Evolutionary conservation across 257 asterid genomes (phyloP).

Genomic region (Penstemon barbatus): DNA sequence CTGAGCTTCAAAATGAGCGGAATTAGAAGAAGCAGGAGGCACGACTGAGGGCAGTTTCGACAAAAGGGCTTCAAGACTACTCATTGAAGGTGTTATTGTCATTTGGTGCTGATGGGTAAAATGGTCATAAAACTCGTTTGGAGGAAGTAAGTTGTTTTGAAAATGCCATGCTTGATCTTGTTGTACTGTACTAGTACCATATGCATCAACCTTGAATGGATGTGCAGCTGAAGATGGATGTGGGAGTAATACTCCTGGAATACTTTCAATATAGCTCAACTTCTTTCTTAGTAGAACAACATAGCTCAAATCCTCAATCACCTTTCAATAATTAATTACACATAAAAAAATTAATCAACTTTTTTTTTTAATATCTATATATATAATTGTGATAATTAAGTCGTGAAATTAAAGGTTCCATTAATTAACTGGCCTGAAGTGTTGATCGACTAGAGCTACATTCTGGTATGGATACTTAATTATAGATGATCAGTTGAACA

Average conservation of each 20-base stretch:
- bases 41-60: slow-evolving; percentile 87
- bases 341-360: too few relatives aligned
- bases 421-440: too few relatives aligned
- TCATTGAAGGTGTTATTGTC: slow-evolving; percentile 89
- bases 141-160: slow-evolving; percentile 35
- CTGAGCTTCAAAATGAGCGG: slow-evolving; percentile 37
- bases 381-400: too few relatives aligned
- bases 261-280: slow-evolving; percentile 87
- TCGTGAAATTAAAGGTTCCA: too few relatives aligned
- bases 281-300: slow-evolving; percentile 89
- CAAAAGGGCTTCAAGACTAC: slow-evolving; percentile 93
- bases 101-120: slow-evolving; percentile 38
- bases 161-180: slow-evolving; percentile 58
- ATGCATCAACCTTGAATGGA: slow-evolving; percentile 53
- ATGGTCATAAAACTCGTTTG: slow-evolving; percentile 45
- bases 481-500: too few relatives aligned
- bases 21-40: slow-evolving; percentile 36
- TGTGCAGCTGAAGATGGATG: slow-evolving; percentile 85
- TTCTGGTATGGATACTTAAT: too few relatives aligned
- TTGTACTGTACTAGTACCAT: slow-evolving; percentile 18
- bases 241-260: slow-evolving; percentile 90
- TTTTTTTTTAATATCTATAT: too few relatives aligned
- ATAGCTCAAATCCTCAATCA: slow-evolving; percentile 87
- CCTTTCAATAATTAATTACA: slow-evolving; percentile 37
- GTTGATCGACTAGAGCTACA: too few relatives aligned